A percentile compares a stretch with the other conserved stretches of the same genome.
phyloP scores from a whole-genome alignment of 768 basidiomycete genomes.

The Cystoderma amianthinum region DNA sequence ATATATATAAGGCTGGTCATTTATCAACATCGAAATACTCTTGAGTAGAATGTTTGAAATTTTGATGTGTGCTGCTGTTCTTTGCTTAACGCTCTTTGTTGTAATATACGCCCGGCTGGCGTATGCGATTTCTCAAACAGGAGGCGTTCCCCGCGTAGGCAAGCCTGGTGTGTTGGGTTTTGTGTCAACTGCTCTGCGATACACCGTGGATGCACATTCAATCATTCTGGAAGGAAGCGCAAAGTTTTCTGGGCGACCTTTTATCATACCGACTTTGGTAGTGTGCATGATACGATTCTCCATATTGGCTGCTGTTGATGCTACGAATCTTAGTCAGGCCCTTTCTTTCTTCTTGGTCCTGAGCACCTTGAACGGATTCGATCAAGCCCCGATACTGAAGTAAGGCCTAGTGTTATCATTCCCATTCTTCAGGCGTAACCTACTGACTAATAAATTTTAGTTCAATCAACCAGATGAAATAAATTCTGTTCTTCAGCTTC shows the following conservation, averaged over 20 bases:
- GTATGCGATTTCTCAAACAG: conserved; percentile 18
- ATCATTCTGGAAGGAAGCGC: conserved; percentile 21
- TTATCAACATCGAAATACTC: too few species aligned
- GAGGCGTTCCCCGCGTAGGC: conserved; percentile 24
- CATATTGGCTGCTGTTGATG: background rate
- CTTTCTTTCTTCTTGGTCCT: conserved; percentile 24
- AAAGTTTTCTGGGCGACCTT: conserved; percentile 20
- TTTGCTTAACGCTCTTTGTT: conserved; percentile 10
- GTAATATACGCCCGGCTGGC: conserved; percentile 17
- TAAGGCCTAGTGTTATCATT: conserved; percentile 9
- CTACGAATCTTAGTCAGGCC: conserved; percentile 16
- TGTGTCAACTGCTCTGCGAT: conserved; percentile 24
- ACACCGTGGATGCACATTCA: conserved; percentile 19
- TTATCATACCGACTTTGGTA: conserved; percentile 27
- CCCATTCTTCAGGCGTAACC: background rate
- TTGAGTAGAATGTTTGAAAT: conserved; percentile 1
- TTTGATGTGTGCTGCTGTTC: conserved; percentile 3
- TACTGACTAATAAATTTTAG: too few species aligned
- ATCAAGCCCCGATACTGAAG: conserved; percentile 23
- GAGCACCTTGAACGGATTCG: conserved; percentile 22
- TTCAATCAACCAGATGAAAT: conserved; percentile 26
- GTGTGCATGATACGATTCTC: background rate
- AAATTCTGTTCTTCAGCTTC: conserved; percentile 26
- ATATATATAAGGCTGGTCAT: too few species aligned
- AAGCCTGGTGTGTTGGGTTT: conserved; percentile 25